Conservation (phyloP, 1,139 yeast genomes). For the Zygosaccharomyces sapae region DNA sequence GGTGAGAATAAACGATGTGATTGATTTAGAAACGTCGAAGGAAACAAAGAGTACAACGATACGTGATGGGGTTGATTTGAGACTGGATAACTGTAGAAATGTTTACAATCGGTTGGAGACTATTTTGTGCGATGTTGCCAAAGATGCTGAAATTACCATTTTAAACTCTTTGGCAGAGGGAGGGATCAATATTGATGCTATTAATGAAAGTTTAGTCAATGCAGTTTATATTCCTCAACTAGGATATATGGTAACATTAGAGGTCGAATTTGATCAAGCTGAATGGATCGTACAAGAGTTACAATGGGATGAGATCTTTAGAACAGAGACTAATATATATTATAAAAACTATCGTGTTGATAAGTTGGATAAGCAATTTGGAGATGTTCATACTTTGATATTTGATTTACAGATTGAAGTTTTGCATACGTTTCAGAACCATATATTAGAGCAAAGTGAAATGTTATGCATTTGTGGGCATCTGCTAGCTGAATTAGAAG, state of each 20-base stretch:
- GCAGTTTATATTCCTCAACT: conserved; percentile 45
- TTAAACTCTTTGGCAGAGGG: conserved; percentile 1
- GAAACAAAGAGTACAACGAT: conserved; percentile 37
- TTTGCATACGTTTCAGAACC: conserved; percentile 36
- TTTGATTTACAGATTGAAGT: conserved; percentile 44
- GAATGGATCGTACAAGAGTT: conserved; percentile 14
- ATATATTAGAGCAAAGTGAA: conserved; percentile 25
- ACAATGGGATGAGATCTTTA: conserved; percentile 41
- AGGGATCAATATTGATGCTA: conserved; percentile 14
- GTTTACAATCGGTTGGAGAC: conserved; percentile 40
- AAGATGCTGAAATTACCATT: conserved; percentile 12
- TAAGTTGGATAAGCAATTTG: conserved; percentile 39
- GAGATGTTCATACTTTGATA: conserved; percentile 43
- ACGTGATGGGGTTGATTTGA: conserved; percentile 33
- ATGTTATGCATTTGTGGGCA: conserved; percentile 25
- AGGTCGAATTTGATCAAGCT: conserved; percentile 13
- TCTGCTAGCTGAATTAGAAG: conserved; percentile 40
- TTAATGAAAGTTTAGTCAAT: conserved; percentile 29
- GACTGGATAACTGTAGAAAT: conserved; percentile 36
- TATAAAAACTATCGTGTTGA: conserved; percentile 38
- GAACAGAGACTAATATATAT: conserved; percentile 39
- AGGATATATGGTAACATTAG: conserved; percentile 40
- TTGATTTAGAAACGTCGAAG: conserved; percentile 39
- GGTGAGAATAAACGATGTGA: conserved; percentile 12
- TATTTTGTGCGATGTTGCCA: conserved; percentile 33